A percentile compares a stretch with the other conserved stretches of the same genome.
Conservation (phyloP, 2,329 filamentous ascomycete species). For the Cercospora zeae-maydis region DNA sequence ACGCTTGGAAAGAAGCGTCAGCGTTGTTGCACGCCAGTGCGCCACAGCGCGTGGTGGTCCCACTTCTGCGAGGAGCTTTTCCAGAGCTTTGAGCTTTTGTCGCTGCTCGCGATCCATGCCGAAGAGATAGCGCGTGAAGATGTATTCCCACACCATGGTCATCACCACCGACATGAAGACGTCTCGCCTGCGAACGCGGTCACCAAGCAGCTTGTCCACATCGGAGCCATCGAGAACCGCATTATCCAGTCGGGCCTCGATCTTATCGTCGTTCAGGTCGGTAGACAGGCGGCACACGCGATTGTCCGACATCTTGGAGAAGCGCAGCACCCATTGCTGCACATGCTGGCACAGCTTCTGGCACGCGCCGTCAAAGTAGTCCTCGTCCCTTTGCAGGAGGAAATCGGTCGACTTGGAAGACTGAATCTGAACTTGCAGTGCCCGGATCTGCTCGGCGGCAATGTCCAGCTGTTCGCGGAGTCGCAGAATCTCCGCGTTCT, state of each 20-base stretch:
- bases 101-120: slow-evolving; percentile 97
- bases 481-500: slow-evolving; percentile 76
- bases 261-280: slow-evolving; percentile 86
- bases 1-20: slow-evolving; percentile 80
- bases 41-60: slow-evolving; percentile 86
- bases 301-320: slow-evolving; percentile 96
- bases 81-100: slow-evolving; percentile 92
- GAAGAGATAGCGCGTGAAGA: slow-evolving; percentile 96
- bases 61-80: slow-evolving; percentile 86
- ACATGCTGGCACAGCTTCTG: slow-evolving; percentile 94
- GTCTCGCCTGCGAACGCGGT: slow-evolving; percentile 83
- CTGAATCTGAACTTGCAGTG: slow-evolving; percentile 58
- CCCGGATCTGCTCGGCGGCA: slow-evolving; percentile 60
- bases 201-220: slow-evolving; percentile 79
- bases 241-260: slow-evolving; percentile 91
- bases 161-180: slow-evolving; percentile 99
- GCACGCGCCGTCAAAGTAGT: slow-evolving; percentile 92
- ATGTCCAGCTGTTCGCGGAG: slow-evolving; percentile 74
- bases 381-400: slow-evolving; percentile 77
- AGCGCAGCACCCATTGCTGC: slow-evolving; percentile 95
- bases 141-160: slow-evolving; percentile 99
- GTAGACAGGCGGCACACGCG: slow-evolving; percentile 76
- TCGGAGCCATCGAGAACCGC: slow-evolving; percentile 90
- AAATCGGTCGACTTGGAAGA: slow-evolving; percentile 63
- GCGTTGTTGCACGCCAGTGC: slow-evolving; percentile 92